Evolutionary conservation across 495 filamentous ascomycete species (phyloP).

Genomic region (Aspergillus sclerotioniger): DNA sequence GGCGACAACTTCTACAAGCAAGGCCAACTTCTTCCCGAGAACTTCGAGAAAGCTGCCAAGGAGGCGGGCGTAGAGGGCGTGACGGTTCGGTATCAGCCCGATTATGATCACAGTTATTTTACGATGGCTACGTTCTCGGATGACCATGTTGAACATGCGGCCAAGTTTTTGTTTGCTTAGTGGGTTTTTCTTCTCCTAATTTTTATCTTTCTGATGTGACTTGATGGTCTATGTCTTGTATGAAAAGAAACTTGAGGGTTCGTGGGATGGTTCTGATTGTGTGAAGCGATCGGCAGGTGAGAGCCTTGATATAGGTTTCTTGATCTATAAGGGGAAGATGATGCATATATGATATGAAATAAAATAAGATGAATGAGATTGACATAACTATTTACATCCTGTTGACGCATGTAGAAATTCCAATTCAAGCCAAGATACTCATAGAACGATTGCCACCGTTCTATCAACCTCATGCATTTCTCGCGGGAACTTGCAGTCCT

Average conservation of each 20-base stretch:
- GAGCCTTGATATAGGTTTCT: background rate
- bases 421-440: background rate
- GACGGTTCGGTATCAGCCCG: conserved; percentile 78
- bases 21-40: conserved; percentile 88
- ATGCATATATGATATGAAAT: background rate
- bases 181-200: conserved; percentile 31
- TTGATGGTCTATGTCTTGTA: background rate
- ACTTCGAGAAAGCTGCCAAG: conserved; percentile 76
- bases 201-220: background rate
- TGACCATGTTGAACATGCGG: conserved; percentile 88
- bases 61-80: conserved; percentile 65
- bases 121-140: conserved; percentile 86
- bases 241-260: background rate
- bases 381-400: too few relatives aligned
- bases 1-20: conserved; percentile 95
- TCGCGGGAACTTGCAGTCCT: conserved; percentile 19
- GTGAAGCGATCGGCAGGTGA: conserved; percentile 1
- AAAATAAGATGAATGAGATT: too few relatives aligned
- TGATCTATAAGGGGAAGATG: background rate
- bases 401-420: too few relatives aligned
- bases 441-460: conserved; percentile 2
- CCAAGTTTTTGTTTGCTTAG: conserved; percentile 71
- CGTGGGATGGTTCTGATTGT: conserved; percentile 2
- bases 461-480: conserved; percentile 23
- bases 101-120: conserved; percentile 95